These are phyloP conservation scores for Sarcomyxa edulis DNA, from an alignment of 768 basidiomycete genomes.

Conservation along the genomic window DNA sequence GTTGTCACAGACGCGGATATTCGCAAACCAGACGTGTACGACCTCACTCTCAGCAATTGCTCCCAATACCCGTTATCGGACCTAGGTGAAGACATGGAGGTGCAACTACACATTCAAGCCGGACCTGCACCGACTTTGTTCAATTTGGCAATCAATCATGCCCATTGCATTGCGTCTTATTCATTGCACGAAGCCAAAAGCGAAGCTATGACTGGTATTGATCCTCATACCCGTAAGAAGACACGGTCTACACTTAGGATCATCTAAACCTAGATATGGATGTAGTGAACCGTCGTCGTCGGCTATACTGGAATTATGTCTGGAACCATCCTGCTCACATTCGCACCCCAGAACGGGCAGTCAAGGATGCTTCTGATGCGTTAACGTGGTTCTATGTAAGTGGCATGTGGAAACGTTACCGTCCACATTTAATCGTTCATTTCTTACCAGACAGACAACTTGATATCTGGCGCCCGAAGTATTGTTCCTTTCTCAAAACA, in stretches of 20 bases:
- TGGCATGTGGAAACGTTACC: not conserved
- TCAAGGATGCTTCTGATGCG: slow-evolving; percentile 42
- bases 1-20: slow-evolving; percentile 48
- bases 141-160: slow-evolving; percentile 41
- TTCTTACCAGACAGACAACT: slow-evolving; percentile 35
- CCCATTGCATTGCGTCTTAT: slow-evolving; percentile 41
- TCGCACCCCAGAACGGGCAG: slow-evolving; percentile 32
- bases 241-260: not conserved
- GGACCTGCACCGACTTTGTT: slow-evolving; percentile 16
- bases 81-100: slow-evolving; percentile 38
- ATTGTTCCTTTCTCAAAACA: slow-evolving; percentile 47
- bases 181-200: slow-evolving; percentile 24
- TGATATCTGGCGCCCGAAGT: slow-evolving; percentile 37
- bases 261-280: not conserved
- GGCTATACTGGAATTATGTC: slow-evolving; percentile 49
- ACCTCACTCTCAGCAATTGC: slow-evolving; percentile 15
- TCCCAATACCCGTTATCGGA: slow-evolving; percentile 18
- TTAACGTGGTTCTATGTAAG: slow-evolving; percentile 45
- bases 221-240: slow-evolving; percentile 20
- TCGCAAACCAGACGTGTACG: slow-evolving; percentile 28
- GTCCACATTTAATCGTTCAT: not conserved
- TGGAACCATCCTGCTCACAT: slow-evolving; percentile 44
- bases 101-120: slow-evolving; percentile 30
- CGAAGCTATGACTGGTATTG: slow-evolving; percentile 18
- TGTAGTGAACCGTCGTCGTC: slow-evolving; percentile 37